Base-by-base conservation (phyloP, 805 yeast genomes). In the Candida qinlingensis region DNA sequence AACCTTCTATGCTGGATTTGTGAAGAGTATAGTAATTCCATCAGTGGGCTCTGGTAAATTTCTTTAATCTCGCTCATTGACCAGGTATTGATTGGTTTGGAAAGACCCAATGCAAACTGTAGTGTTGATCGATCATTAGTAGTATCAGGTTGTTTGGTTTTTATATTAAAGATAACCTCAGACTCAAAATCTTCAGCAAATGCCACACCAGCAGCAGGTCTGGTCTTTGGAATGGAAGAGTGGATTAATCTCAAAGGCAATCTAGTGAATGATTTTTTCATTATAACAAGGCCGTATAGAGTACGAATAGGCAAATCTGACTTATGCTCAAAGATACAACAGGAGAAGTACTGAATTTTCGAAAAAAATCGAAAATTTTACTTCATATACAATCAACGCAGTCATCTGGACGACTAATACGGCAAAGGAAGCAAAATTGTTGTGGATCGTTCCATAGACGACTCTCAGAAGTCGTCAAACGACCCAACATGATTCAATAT, bases 11-110 rank as follows among this genome's bases (percentile, higher is more conserved):
- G 92, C 49, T 83, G 85, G 8, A 75, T 55, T 55, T 83, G 88
- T 1, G 92, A 81, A 37, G 70, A 68, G 59, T 71, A 74, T 8
- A 80, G 72, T 39, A 86, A 69, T 37, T 83, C 85, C 67, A 81
- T 68, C 52, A 86, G 66, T 0, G 94, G 91, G 1, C 85, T 74
- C 48, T 81, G 59, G 59, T 84, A 85, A 44, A 86, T 81, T 42
- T 76, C 77, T 12, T 67, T 61, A 48, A 86, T 72, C 58, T 85
- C 85, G 2, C 71, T 73, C 54, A 73, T 75, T 3, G 87, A 72
- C 94, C 94, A 86, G 35, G 59, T 50, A 44, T 66, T 63, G 8
- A 59, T 50, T 9, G 74, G 73, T 6, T 50, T 54, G 5, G 54
- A 54, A 10, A 67, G 46, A 1, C 64, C 59, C 11, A 69, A 43